These are phyloP conservation scores for Pelargonium australe DNA, from an alignment of 441 rosid genomes.

Conservation along the genomic window DNA sequence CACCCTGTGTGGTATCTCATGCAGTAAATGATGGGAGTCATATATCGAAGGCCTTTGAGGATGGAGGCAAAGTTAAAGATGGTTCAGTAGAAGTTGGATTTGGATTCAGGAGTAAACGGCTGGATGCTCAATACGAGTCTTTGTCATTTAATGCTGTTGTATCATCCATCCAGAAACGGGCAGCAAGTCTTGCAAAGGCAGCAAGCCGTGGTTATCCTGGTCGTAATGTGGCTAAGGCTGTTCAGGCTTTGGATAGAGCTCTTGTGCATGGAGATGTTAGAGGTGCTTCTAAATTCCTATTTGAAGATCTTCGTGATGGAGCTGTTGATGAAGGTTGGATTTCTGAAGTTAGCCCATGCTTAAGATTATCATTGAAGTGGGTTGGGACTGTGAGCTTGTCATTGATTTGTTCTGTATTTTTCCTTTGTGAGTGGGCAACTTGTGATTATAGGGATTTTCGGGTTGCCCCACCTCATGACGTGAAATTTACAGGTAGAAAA, in stretches of 20 bases:
- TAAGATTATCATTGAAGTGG: slow-evolving; percentile 86
- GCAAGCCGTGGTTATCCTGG: slow-evolving; percentile 65
- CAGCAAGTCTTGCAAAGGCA: slow-evolving; percentile 72
- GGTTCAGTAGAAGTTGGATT: slow-evolving; percentile 43
- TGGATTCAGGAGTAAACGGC: slow-evolving; percentile 52
- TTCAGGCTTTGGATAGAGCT: slow-evolving; percentile 85
- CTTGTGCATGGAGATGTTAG: slow-evolving; percentile 68
- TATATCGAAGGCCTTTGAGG: slow-evolving; percentile 63
- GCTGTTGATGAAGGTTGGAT: slow-evolving; percentile 81
- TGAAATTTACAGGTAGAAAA: slow-evolving; percentile 77
- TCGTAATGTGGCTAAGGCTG: slow-evolving; percentile 74
- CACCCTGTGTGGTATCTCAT: slow-evolving; percentile 64
- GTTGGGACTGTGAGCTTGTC: slow-evolving; percentile 61
- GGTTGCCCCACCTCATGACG: slow-evolving; percentile 46
- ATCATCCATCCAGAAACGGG: slow-evolving; percentile 65
- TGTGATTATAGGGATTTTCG: slow-evolving; percentile 92
- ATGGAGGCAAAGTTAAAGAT: slow-evolving; percentile 53
- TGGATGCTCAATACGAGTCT: slow-evolving; percentile 71
- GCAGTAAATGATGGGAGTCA: slow-evolving; percentile 64
- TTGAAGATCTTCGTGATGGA: slow-evolving; percentile 73
- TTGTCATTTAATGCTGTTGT: slow-evolving; percentile 63
- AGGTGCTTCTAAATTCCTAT: slow-evolving; percentile 64
- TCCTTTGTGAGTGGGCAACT: slow-evolving; percentile 98
- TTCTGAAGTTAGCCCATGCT: slow-evolving; percentile 74
- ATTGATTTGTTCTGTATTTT: slow-evolving; percentile 68